A percentile compares a stretch with the other conserved stretches of the same genome.
phyloP scores from a whole-genome alignment of 1,284 basidiomycete genomes.

The Gomphus bonarii region DNA sequence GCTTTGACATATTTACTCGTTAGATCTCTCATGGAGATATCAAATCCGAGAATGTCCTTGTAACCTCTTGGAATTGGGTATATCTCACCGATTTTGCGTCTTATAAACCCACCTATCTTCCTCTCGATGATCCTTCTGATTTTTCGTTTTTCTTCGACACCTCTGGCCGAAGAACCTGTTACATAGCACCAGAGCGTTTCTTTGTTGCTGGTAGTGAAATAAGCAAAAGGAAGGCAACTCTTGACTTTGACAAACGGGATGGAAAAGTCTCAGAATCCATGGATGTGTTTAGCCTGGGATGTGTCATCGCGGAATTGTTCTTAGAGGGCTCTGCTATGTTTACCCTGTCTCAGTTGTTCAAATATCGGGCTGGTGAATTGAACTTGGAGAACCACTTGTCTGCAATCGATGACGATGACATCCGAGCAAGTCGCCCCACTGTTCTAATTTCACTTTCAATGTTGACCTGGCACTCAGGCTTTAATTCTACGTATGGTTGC shows the following conservation, averaged over 20 bases:
- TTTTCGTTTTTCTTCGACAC: constrained; percentile 99
- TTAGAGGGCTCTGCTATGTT: constrained; percentile 91
- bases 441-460: constrained; percentile 5
- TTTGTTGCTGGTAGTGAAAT: constrained; percentile 65
- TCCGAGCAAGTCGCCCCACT: constrained; percentile 51
- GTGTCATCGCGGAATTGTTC: constrained; percentile 94
- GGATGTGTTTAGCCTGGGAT: constrained; percentile 96
- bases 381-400: constrained; percentile 67
- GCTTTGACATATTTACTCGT: not conserved
- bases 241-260: constrained; percentile 47
- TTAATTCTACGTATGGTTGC: constrained; percentile 88
- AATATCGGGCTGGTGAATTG: constrained; percentile 83
- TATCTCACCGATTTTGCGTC: constrained; percentile 96
- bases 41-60: constrained; percentile 96
- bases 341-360: constrained; percentile 91
- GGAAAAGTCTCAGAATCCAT: constrained; percentile 88
- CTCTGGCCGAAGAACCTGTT: constrained; percentile 87
- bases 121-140: constrained; percentile 93
- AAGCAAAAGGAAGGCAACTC: constrained; percentile 46
- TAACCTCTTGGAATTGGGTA: constrained; percentile 93
- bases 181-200: constrained; percentile 95
- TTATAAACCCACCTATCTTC: constrained; percentile 93
- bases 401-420: constrained; percentile 70
- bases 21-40: constrained; percentile 92
- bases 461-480: constrained; percentile 37